phyloP scores from a whole-genome alignment of 1,284 basidiomycete genomes.

The Ustilago trichophora region DNA sequence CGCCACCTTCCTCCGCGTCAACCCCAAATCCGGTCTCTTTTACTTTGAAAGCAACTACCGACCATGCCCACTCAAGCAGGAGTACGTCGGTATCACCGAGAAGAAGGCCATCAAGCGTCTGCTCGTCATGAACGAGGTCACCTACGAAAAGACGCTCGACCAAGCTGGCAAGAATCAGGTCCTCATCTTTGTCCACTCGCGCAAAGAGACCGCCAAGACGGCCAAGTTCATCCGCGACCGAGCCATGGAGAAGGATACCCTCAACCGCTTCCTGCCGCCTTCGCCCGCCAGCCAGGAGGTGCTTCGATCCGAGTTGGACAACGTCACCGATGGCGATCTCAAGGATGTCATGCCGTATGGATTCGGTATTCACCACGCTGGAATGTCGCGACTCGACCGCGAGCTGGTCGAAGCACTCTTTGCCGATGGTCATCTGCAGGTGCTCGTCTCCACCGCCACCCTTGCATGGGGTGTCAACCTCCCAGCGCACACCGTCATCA shows the following conservation, averaged over 20 bases:
- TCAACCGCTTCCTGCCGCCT: constrained; percentile 82
- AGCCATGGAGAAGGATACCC: constrained; percentile 95
- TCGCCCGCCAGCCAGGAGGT: constrained; percentile 57
- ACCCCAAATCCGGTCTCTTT: constrained; percentile 90
- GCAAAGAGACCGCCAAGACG: constrained; percentile 98
- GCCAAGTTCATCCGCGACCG: constrained; percentile 92
- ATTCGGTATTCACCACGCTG: constrained; percentile 98
- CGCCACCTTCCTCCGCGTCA: constrained; percentile 96
- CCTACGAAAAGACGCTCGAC: constrained; percentile 83
- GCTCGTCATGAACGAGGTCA: constrained; percentile 98
- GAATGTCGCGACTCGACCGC: constrained; percentile 94
- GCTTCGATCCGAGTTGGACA: constrained; percentile 75
- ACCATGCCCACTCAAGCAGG: constrained; percentile 93
- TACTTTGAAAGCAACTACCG: constrained; percentile 92
- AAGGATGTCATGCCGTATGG: constrained; percentile 94
- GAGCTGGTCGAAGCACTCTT: constrained; percentile 94
- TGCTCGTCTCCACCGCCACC: constrained; percentile 95
- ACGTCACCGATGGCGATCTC: constrained; percentile 84
- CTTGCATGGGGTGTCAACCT: constrained; percentile 99
- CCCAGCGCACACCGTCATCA: constrained; percentile 97
- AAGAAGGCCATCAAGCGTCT: constrained; percentile 99
- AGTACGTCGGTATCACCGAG: constrained; percentile 97
- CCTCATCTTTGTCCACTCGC: constrained; percentile 95
- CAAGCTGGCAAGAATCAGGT: constrained; percentile 64
- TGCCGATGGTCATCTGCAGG: constrained; percentile 89